These are phyloP conservation scores for Tetradesmus obliquus DNA, from an alignment of 139 green algal genomes.

Conservation along the genomic window DNA sequence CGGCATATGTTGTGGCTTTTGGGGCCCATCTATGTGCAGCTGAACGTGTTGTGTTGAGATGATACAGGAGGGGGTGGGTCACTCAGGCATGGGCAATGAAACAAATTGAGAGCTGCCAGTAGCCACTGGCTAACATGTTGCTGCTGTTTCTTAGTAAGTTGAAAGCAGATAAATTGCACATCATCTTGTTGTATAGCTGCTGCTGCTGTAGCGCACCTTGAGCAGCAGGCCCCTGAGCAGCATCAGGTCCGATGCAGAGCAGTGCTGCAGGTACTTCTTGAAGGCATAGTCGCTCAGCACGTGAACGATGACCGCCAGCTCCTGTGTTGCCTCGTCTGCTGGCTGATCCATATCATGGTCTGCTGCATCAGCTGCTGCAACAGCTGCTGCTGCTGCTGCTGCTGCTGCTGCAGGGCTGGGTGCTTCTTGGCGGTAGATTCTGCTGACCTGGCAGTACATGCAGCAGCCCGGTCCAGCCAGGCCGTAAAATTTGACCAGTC, in stretches of 20 bases:
- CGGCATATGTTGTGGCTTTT: no score
- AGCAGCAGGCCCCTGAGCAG: slow-evolving; percentile 68
- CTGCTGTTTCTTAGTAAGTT: no score
- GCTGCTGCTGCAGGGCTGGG: background rate
- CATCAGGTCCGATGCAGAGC: slow-evolving; percentile 59
- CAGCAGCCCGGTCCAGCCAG: background rate
- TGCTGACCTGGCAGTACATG: background rate
- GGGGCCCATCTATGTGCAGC: no score
- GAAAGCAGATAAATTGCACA: no score
- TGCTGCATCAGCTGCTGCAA: background rate
- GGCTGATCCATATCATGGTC: background rate
- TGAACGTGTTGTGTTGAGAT: no score
- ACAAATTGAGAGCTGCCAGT: no score
- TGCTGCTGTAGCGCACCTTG: slow-evolving; percentile 20
- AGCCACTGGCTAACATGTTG: no score
- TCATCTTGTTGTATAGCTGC: no score
- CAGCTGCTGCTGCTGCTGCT: background rate
- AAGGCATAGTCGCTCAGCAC: slow-evolving; percentile 63
- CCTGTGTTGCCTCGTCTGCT: background rate
- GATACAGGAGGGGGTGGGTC: no score
- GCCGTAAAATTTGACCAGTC: background rate
- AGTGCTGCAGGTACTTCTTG: slow-evolving; percentile 65
- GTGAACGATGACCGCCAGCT: slow-evolving; percentile 61
- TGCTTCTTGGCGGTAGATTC: background rate
- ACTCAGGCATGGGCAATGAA: no score